Conservation (phyloP, 2,329 filamentous ascomycete species). For the Cladosporium sp. region DNA sequence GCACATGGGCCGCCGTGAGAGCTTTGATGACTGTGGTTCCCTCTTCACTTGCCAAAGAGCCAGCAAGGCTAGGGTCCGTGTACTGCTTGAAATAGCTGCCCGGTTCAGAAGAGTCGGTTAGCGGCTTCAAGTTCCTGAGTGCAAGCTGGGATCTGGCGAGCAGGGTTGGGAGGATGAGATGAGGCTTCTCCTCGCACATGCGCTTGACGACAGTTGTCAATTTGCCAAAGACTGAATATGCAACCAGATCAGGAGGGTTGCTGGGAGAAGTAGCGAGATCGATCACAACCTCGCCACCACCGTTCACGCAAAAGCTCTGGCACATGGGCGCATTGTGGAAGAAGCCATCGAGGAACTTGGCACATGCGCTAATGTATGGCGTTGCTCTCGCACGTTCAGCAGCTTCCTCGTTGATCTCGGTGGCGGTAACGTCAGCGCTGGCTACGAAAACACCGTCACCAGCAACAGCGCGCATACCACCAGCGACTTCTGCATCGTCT, state of each 20-base stretch:
- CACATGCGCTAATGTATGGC: conserved; percentile 66
- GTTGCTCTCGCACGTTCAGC: conserved; percentile 22
- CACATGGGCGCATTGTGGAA: conserved; percentile 70
- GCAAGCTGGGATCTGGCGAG: conserved; percentile 68
- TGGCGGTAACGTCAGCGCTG: conserved; percentile 2
- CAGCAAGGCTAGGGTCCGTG: conserved; percentile 7
- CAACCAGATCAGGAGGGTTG: conserved; percentile 67
- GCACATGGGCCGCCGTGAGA: conserved; percentile 68
- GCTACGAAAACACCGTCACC: conserved; percentile 6
- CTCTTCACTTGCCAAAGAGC: conserved; percentile 22
- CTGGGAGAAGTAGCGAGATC: conserved; percentile 80
- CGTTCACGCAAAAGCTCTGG: conserved; percentile 66
- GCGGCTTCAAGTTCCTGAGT: conserved; percentile 61
- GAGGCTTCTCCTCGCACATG: conserved; percentile 73
- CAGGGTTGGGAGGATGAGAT: conserved; percentile 76
- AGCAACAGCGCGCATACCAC: conserved; percentile 25
- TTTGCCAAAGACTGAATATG: conserved; percentile 62
- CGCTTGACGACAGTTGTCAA: conserved; percentile 70
- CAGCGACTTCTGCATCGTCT: conserved; percentile 42
- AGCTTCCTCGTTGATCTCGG: conserved; percentile 34
- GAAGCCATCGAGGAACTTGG: conserved; percentile 73
- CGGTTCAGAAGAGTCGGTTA: conserved; percentile 44
- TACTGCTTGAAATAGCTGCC: conserved; percentile 16
- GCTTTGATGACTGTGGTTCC: conserved; percentile 78
- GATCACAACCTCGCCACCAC: conserved; percentile 77